Conservation (phyloP, 1,284 basidiomycete species). For the Inonotus obliquus region DNA sequence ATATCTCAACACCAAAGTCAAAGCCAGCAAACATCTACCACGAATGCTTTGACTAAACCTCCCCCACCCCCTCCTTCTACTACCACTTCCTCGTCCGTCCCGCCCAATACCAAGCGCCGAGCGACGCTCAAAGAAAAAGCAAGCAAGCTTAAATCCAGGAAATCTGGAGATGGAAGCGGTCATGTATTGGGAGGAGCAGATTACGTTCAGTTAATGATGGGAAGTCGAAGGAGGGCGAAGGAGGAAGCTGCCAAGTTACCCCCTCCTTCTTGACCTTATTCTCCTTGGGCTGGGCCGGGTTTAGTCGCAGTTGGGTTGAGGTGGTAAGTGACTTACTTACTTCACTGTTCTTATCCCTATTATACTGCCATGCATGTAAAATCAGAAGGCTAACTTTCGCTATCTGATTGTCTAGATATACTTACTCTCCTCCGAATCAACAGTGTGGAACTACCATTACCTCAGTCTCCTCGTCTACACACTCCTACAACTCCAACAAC, state of each 20-base stretch:
- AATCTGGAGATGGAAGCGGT: conserved; percentile 26
- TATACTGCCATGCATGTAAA: too few species aligned
- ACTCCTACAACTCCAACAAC: too few species aligned
- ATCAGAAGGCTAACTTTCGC: too few species aligned
- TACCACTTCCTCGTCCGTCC: conserved; percentile 25
- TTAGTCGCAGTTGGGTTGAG: background rate
- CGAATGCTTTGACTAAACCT: conserved; percentile 4
- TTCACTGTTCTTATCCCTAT: background rate
- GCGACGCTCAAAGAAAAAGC: conserved; percentile 42
- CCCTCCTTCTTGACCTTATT: background rate
- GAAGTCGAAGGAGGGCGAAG: conserved; percentile 57
- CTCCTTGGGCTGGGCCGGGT: background rate
- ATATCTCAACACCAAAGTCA: conserved; percentile 13
- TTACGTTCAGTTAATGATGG: conserved; percentile 67
- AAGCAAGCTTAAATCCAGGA: conserved; percentile 25
- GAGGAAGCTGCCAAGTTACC: conserved; percentile 61
- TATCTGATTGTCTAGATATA: too few species aligned
- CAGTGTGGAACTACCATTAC: too few species aligned
- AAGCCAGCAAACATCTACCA: background rate
- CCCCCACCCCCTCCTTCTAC: conserved; percentile 17
- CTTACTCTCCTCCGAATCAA: too few species aligned
- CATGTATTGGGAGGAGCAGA: conserved; percentile 69
- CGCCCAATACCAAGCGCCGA: conserved; percentile 32
- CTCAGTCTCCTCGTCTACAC: too few species aligned
- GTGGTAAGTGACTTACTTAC: background rate